These are phyloP conservation scores for Verticillium albo-atrum DNA, from an alignment of 2,329 filamentous ascomycete genomes.

Conservation along the genomic window DNA sequence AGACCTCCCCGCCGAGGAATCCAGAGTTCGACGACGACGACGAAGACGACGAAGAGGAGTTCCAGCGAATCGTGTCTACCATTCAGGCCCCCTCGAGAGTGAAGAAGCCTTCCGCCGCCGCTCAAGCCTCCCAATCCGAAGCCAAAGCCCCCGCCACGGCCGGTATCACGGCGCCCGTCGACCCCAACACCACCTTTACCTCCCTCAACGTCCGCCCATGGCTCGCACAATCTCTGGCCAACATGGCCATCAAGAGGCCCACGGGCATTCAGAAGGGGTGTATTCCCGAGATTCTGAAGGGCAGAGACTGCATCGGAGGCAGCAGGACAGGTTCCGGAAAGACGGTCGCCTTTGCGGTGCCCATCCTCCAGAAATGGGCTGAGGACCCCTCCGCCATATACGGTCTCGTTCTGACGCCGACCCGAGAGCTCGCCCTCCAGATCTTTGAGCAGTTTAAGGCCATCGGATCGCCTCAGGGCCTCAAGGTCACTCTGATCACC, in stretches of 20 bases:
- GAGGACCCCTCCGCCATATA: constrained; percentile 90
- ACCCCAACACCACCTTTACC: constrained; percentile 62
- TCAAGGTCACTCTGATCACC: constrained; percentile 86
- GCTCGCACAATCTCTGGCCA: constrained; percentile 75
- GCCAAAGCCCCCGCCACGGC: constrained; percentile 17
- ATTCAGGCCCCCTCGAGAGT: constrained; percentile 51
- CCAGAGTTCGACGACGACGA: constrained; percentile 23
- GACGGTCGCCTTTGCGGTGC: constrained; percentile 91
- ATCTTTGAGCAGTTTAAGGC: constrained; percentile 96
- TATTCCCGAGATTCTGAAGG: constrained; percentile 88
- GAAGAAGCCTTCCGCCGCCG: constrained; percentile 26
- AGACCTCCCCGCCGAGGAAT: constrained; percentile 23
- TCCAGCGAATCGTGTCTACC: constrained; percentile 31
- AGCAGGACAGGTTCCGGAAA: constrained; percentile 96
- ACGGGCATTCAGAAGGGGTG: constrained; percentile 91
- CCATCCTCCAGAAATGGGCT: constrained; percentile 90
- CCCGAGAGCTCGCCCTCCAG: constrained; percentile 86
- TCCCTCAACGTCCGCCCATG: constrained; percentile 74
- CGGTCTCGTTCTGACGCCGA: constrained; percentile 83
- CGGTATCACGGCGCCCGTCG: constrained; percentile 45
- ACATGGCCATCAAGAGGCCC: constrained; percentile 77
- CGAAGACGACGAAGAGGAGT: constrained; percentile 23
- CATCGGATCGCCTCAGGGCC: constrained; percentile 78
- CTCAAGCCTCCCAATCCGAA: constrained; percentile 12
- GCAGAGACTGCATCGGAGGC: constrained; percentile 90